Evolutionary conservation across 2,329 filamentous ascomycete species (phyloP), one percentile per base, ranked within the genome.

Genomic region (Ophiostoma quercus): DNA sequence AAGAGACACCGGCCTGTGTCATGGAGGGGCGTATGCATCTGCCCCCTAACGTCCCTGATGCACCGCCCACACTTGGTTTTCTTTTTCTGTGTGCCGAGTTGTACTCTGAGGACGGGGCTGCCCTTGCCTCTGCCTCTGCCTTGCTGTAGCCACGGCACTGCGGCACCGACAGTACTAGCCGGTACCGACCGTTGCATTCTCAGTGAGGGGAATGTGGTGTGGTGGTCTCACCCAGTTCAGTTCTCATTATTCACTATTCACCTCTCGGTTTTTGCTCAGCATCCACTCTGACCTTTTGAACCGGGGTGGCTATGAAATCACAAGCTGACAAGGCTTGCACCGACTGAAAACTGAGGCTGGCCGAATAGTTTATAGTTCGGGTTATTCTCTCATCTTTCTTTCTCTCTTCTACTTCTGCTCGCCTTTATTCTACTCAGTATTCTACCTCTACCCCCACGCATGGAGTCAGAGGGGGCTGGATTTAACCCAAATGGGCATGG

Each of bases 401-500:
- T 57, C 9, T 16, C 22, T 25, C 51, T 25, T 25, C 51, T 14
- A 8, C 51, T 57, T 25, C n/a, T 25, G n/a, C 51, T 29, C 11
- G 25, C 11, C 39, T 22, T 57, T 11, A 3, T 9, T 22, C 1
- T 9, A n/a, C n/a, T n/a, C n/a, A n/a, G n/a, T 12, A 25, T 57
- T 11, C 47, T 54, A 8, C 16, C 25, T 16, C 51, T 29, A 14
- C 51, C 51, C 51, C 51, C 51, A 57, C 51, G 51, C 51, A 57
- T 14, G 51, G 51, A 57, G 51, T 57, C 51, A 25, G 51, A 57
- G 51, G 51, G 51, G 51, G 51, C 51, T 57, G 51, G 51, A 11
- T 57, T 57, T 57, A 57, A 14, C 51, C 9, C 51, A 57, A 57
- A 57, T 25, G n/a, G 51, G 51, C 51, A 57, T 25, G 51, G 51